Evolutionary conservation across 306 rosid genomes (phyloP), one percentile per base, ranked within the genome.

Genomic region (Rosa rugosa): DNA sequence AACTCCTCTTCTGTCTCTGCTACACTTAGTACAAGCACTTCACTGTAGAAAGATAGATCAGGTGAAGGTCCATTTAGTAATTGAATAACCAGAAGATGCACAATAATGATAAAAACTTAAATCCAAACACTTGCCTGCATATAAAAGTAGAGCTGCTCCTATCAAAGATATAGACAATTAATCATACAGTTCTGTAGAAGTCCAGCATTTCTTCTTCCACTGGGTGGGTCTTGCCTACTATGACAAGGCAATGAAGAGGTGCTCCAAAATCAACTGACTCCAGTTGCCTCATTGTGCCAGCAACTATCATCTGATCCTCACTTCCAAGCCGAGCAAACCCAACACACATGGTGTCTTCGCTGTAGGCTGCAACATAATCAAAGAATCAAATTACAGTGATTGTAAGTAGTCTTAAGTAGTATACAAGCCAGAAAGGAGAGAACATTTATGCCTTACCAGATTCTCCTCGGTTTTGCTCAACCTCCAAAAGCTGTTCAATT

Each of bases 161-260:
- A 31, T 38, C 42, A 51, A 25, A 17, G 62, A 36, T 71, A 74
- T 60, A 80, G 72, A 14, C 1, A 8, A 38, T 60, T 16, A 25
- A 13, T 82, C 78, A 83, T 49, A 22, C n/a, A 50, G 76, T 63
- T 47, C 40, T 60, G 87, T 87, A 92, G 70, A 92, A 92, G 47
- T 92, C 88, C 45, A 95, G 82, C 98, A 92, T 91, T 80, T 95
- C 99, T 69, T 92, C 95, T 86, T 95, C 97, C 81, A 94, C 76
- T 0, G 98, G 98, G 86, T 94, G 97, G 77, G 94, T 89, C 60
- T 94, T 80, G 83, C 99, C 97, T 31, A 82, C 84, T 69, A 94
- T 92, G 77, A 92, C 99, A 78, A 94, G 95, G 84, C 97, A 94
- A 76, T 94, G 99, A 68, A 94, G 92, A 77, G 99, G 99, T 27